Percentiles rank a stretch among this genome's conserved stretches.
These are phyloP conservation scores for Trichothecium roseum DNA, from an alignment of 2,329 filamentous ascomycete species.

Conservation along the genomic window DNA sequence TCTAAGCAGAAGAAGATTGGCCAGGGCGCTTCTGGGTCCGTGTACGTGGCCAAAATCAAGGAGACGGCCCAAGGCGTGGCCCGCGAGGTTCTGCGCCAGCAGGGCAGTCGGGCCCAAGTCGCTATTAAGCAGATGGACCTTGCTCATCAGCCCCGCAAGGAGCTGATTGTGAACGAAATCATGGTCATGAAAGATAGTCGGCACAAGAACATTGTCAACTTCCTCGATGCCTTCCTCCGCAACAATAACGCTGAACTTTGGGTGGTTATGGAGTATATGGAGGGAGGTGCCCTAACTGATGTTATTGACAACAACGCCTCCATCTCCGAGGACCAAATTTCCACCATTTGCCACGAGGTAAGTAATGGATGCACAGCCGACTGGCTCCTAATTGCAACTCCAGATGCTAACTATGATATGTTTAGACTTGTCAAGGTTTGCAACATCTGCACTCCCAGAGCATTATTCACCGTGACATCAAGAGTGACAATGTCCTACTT, in stretches of 20 bases:
- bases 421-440: constrained; percentile 84
- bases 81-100: constrained; percentile 64
- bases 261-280: constrained; percentile 99
- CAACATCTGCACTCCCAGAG: constrained; percentile 91
- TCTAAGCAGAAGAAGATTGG: constrained; percentile 99
- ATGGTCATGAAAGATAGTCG: constrained; percentile 99
- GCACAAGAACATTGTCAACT: constrained; percentile 98
- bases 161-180: constrained; percentile 98
- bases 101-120: constrained; percentile 77
- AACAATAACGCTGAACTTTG: constrained; percentile 94
- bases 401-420: constrained; percentile 10
- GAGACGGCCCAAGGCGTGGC: constrained; percentile 82
- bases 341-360: constrained; percentile 94
- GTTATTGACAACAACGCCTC: constrained; percentile 96
- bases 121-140: constrained; percentile 99
- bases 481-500: constrained; percentile 95
- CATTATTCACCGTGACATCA: constrained; percentile 98
- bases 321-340: constrained; percentile 94
- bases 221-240: constrained; percentile 89
- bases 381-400: neutral
- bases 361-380: too few relatives aligned
- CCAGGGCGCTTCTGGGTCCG: constrained; percentile 93
- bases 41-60: constrained; percentile 94
- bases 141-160: constrained; percentile 91
- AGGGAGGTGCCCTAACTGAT: constrained; percentile 92